Evolutionary conservation across 1,284 basidiomycete genomes (phyloP).

Genomic region (Neolentinus lepideus): DNA sequence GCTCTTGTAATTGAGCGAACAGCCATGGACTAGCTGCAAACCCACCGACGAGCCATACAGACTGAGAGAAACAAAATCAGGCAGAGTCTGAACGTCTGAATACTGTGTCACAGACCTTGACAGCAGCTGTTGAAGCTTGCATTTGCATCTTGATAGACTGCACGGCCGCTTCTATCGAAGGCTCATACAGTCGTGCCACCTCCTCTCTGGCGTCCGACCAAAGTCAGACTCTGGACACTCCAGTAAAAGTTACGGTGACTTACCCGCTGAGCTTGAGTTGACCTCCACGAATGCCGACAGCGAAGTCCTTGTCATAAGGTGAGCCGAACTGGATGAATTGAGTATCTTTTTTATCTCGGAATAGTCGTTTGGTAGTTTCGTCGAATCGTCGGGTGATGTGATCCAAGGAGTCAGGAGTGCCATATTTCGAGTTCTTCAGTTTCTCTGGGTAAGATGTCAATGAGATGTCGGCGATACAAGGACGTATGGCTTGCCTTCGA

Average conservation of each 20-base stretch:
- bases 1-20: slow-evolving; percentile 65
- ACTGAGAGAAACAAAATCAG: slow-evolving; percentile 28
- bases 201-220: slow-evolving; percentile 30
- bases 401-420: slow-evolving; percentile 58
- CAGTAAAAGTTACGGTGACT: slow-evolving; percentile 1
- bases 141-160: slow-evolving; percentile 65
- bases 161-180: slow-evolving; percentile 65
- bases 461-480: neutral
- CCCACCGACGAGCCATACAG: slow-evolving; percentile 73
- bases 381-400: slow-evolving; percentile 71
- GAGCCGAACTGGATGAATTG: slow-evolving; percentile 75
- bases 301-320: slow-evolving; percentile 62
- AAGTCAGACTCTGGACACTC: slow-evolving; percentile 5
- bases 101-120: slow-evolving; percentile 38
- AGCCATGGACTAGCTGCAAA: slow-evolving; percentile 77
- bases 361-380: slow-evolving; percentile 72
- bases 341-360: slow-evolving; percentile 55
- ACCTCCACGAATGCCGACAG: slow-evolving; percentile 63
- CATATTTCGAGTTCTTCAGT: slow-evolving; percentile 62
- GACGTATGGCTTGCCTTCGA: slow-evolving; percentile 41
- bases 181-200: slow-evolving; percentile 69
- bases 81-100: neutral
- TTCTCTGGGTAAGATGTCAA: slow-evolving; percentile 38
- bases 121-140: slow-evolving; percentile 53
- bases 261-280: slow-evolving; percentile 67